phyloP scores from a whole-genome alignment of 1,284 basidiomycete genomes.

The Sanghuangporus weigelae region DNA sequence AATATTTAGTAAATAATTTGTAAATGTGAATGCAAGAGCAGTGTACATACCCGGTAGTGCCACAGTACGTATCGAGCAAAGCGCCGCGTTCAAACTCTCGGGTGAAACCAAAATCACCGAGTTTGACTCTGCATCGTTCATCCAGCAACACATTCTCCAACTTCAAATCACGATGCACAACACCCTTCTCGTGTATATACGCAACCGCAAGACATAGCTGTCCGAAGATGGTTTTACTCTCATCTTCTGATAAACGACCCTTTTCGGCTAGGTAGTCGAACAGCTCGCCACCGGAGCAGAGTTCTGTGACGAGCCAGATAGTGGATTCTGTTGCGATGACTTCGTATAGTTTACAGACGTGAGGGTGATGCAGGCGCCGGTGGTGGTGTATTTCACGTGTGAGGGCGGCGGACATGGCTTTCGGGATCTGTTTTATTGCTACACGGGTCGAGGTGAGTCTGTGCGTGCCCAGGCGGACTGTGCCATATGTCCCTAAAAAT shows the following conservation, averaged over 20 bases:
- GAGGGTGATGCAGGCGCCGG: constrained; percentile 90
- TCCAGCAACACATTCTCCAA: constrained; percentile 94
- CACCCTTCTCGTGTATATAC: constrained; percentile 85
- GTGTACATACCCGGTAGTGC: constrained; percentile 72
- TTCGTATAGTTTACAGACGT: constrained; percentile 95
- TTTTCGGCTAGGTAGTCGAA: constrained; percentile 98
- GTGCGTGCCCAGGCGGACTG: constrained; percentile 90
- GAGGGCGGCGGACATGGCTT: constrained; percentile 82
- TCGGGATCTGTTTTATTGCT: constrained; percentile 97
- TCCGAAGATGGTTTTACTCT: constrained; percentile 82
- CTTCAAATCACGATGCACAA: constrained; percentile 95
- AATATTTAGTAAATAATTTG: constrained; percentile 3
- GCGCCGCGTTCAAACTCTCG: constrained; percentile 85
- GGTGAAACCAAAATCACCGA: constrained; percentile 97
- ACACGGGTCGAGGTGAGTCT: constrained; percentile 85
- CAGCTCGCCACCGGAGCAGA: constrained; percentile 94
- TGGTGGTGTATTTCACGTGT: constrained; percentile 99
- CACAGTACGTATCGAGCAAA: constrained; percentile 93
- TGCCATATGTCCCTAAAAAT: constrained; percentile 79
- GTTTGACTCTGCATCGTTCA: constrained; percentile 80
- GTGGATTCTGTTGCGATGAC: constrained; percentile 93
- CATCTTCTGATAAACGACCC: constrained; percentile 79
- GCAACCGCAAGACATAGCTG: constrained; percentile 96
- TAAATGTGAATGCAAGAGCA: background rate
- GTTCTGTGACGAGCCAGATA: constrained; percentile 97